These are phyloP conservation scores for Entomortierella beljakovae DNA, from an alignment of 192 early-diverging fungal species.

Conservation along the genomic window DNA sequence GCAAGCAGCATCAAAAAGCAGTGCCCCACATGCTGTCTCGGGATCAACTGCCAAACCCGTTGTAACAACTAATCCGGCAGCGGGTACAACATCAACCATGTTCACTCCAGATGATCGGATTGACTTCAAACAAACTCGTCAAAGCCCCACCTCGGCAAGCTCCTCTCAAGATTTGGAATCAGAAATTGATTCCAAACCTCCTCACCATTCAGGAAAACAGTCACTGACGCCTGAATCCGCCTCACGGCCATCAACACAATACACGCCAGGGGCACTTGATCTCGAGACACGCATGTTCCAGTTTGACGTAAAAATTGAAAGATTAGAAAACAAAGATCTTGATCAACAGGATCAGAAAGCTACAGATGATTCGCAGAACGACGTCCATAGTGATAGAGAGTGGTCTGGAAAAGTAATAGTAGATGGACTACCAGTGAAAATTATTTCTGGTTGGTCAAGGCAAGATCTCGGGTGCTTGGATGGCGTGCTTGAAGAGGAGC, in stretches of 20 bases:
- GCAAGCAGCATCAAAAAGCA: conserved; percentile 2
- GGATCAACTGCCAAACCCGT: conserved; percentile 39
- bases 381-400: conserved; percentile 11
- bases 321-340: conserved; percentile 35
- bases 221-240: background rate
- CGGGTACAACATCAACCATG: conserved; percentile 28
- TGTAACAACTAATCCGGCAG: conserved; percentile 16
- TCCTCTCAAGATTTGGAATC: conserved; percentile 6
- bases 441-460: conserved; percentile 18
- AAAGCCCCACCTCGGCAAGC: background rate
- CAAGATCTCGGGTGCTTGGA: conserved; percentile 48
- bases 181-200: background rate
- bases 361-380: background rate
- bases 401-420: conserved; percentile 46
- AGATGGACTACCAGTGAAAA: conserved; percentile 31
- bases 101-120: conserved; percentile 8
- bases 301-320: conserved; percentile 46
- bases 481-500: conserved; percentile 36
- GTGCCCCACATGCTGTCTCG: conserved; percentile 16
- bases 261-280: background rate
- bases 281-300: conserved; percentile 49
- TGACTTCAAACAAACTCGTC: background rate
- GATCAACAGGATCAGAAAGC: conserved; percentile 18
- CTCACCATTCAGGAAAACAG: conserved; percentile 1
- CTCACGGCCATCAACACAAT: background rate